phyloP scores from a whole-genome alignment of 1,284 basidiomycete genomes.

The Mycosarcoma mackinlayi region DNA sequence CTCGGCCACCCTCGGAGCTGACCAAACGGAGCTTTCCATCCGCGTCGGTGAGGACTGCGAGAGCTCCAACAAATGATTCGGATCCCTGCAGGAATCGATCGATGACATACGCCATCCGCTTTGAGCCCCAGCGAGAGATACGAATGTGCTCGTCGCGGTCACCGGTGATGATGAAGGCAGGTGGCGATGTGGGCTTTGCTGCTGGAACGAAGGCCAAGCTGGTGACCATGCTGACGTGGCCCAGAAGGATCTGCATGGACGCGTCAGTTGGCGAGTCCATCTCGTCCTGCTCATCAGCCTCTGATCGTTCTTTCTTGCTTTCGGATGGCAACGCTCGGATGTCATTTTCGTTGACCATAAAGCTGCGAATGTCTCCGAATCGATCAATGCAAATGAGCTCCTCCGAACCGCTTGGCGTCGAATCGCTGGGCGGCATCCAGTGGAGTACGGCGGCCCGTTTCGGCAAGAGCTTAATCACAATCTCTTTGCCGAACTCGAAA shows the following conservation, averaged over 20 bases:
- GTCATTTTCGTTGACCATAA: conserved; percentile 35
- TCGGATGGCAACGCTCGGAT: conserved; percentile 19
- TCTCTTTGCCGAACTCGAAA: conserved; percentile 47
- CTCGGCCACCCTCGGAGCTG: conserved; percentile 56
- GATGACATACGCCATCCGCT: conserved; percentile 55
- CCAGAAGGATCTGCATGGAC: conserved; percentile 53
- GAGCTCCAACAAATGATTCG: conserved; percentile 52
- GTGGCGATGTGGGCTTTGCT: conserved; percentile 17
- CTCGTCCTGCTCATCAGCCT: conserved; percentile 40
- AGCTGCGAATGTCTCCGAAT: conserved; percentile 61
- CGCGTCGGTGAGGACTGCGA: conserved; percentile 37
- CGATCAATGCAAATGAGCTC: conserved; percentile 59
- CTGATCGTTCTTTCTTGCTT: not conserved
- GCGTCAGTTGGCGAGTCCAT: conserved; percentile 46
- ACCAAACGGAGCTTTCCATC: conserved; percentile 35
- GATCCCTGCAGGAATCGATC: conserved; percentile 61
- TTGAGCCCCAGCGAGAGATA: conserved; percentile 63
- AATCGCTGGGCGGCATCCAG: conserved; percentile 45
- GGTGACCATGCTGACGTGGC: conserved; percentile 64
- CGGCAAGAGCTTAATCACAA: conserved; percentile 52
- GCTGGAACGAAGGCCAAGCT: conserved; percentile 51
- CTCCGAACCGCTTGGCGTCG: conserved; percentile 27
- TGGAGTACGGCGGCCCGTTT: conserved; percentile 61
- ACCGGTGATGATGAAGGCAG: conserved; percentile 51
- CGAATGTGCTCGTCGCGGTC: conserved; percentile 67